Base-by-base conservation (phyloP, 441 rosid species). In the Isatis lusitanica region DNA sequence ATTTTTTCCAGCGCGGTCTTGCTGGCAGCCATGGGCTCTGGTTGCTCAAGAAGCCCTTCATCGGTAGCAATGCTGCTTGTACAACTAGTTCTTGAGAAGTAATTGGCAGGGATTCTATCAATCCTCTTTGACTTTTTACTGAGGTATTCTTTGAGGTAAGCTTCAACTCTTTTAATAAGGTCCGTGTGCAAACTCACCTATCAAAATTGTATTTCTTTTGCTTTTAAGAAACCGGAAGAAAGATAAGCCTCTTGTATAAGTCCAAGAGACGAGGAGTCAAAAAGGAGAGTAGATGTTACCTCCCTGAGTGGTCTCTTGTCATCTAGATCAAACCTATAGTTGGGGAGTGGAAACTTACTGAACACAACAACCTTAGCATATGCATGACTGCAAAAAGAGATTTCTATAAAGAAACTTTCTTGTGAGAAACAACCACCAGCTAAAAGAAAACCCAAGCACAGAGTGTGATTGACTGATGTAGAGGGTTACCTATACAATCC, bases 311-410 rank as follows among this genome's bases (percentile, higher is more conserved):
- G 97, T 74, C 88, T 90, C 89, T 85, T 87, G 55, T 90, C 91
- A 84, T 94, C 98, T 79, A 94, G 78, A 80, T 94, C 97, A 83
- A 87, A 94, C 87, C 98, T 85, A 84, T 94, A 94, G 83, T 94
- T 94, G 50, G 98, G 95, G 68, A 94, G 81, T 46, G 96, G 96
- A 63, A 81, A 80, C 85, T 94, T 94, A 80, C 98, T 94, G 73
- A 90, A 80, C 60, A 91, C 98, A 69, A 85, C 91, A 47, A 81
- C 89, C 83, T 90, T 94, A 38, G 83, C 83, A 78, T 94, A 94
- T 12, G 84, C 72, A 80, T 87, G 97, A 80, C 98, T 91, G 90
- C 81, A 73, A 76, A 83, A 71, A 64, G 21, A 80, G 35, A 47
- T 18, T 8, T 31, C 56, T 16, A 72, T 35, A 52, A 79, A 47